phyloP scores from a whole-genome alignment of 306 rosid genomes.

The Dryas octopetala region DNA sequence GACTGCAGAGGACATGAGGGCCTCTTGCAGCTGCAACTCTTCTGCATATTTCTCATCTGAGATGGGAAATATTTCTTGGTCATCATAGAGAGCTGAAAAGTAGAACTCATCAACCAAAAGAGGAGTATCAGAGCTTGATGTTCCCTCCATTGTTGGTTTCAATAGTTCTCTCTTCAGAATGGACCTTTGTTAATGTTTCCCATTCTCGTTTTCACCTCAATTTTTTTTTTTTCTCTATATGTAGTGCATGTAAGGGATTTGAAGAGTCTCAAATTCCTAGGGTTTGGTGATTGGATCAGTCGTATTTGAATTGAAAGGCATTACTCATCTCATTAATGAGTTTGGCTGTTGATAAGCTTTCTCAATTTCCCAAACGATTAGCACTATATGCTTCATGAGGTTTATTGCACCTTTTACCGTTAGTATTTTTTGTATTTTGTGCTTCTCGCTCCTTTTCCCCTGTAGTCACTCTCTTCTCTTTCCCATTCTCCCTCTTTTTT shows the following conservation, averaged over 20 bases:
- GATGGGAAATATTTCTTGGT: conserved; percentile 46
- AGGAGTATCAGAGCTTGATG: conserved; percentile 5
- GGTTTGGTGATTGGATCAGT: not conserved
- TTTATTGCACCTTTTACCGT: not conserved
- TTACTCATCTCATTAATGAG: not conserved
- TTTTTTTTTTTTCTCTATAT: not conserved
- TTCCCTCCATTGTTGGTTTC: not conserved
- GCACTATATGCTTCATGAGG: not conserved
- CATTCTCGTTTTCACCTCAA: not conserved
- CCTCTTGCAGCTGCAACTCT: conserved; percentile 57
- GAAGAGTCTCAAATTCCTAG: not conserved
- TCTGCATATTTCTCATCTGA: conserved; percentile 63
- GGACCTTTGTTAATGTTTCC: not conserved
- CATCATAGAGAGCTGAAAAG: conserved; percentile 50
- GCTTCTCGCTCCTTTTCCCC: not conserved
- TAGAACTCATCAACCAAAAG: conserved; percentile 55
- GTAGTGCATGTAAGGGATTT: not conserved
- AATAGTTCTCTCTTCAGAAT: not conserved
- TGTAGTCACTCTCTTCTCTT: not conserved
- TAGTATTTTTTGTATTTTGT: not conserved
- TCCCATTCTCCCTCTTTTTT: not conserved
- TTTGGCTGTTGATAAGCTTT: not conserved
- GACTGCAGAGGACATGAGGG: conserved; percentile 42
- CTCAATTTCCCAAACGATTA: conserved; percentile 3
- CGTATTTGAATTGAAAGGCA: not conserved